phyloP scores from a whole-genome alignment of 164 flowering plant genomes.

The Euptelea pleiosperma region DNA sequence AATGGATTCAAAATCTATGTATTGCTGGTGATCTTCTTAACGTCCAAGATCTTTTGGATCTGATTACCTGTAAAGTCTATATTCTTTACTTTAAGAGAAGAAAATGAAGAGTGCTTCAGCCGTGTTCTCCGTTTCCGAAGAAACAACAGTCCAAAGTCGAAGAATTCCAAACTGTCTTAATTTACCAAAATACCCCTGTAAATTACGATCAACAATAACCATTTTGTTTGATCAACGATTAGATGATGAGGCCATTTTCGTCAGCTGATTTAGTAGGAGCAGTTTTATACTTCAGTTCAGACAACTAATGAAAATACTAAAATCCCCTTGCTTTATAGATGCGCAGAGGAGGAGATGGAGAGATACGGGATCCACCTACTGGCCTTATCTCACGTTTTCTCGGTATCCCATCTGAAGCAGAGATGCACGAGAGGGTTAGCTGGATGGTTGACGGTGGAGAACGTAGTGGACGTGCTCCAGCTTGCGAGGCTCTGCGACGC shows the following conservation, averaged over 20 bases:
- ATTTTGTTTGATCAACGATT: background rate
- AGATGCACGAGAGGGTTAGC: conserved; percentile 52
- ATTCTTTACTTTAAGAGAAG: background rate
- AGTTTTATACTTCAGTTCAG: background rate
- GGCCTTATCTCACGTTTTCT: conserved; percentile 75
- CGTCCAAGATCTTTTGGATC: background rate
- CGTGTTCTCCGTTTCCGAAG: too few relatives aligned
- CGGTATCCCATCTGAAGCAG: conserved; percentile 64
- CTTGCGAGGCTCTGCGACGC: conserved; percentile 81
- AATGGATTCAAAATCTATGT: too few relatives aligned
- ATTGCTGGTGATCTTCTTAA: too few relatives aligned
- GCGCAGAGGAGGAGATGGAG: conserved; percentile 64
- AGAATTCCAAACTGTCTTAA: background rate
- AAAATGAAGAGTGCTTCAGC: too few relatives aligned
- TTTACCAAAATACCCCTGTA: conserved; percentile 6
- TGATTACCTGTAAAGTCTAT: background rate
- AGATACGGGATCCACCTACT: conserved; percentile 75
- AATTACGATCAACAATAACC: background rate
- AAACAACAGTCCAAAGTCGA: too few relatives aligned
- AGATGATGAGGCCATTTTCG: background rate
- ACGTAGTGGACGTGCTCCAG: conserved; percentile 82
- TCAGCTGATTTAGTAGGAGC: background rate
- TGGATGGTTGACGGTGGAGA: conserved; percentile 47
- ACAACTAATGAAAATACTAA: background rate
- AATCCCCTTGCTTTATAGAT: conserved; percentile 32